phyloP scores from a whole-genome alignment of 345 rosid species.

The Heritiera littoralis region DNA sequence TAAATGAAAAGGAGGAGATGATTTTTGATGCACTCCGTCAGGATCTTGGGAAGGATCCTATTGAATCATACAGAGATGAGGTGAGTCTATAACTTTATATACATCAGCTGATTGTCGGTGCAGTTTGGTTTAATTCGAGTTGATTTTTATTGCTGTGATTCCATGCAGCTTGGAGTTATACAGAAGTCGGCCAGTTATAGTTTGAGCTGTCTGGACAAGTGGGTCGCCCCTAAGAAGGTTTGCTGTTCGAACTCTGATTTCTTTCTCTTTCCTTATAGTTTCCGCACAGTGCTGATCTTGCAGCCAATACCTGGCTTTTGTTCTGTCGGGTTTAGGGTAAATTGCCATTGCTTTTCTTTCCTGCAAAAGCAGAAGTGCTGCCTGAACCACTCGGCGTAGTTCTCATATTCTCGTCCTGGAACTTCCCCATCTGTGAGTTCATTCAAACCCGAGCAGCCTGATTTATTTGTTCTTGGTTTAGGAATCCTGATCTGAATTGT shows the following conservation, averaged over 20 bases:
- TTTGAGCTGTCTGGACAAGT: conserved; percentile 58
- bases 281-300: neutral
- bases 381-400: conserved; percentile 83
- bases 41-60: conserved; percentile 83
- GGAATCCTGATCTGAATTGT: neutral
- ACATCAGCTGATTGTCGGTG: neutral
- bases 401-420: conserved; percentile 76
- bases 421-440: conserved; percentile 79
- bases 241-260: neutral
- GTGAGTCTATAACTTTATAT: conserved; percentile 17
- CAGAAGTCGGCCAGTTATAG: conserved; percentile 55
- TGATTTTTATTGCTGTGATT: neutral
- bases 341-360: conserved; percentile 61
- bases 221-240: conserved; percentile 80
- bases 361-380: conserved; percentile 59
- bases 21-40: conserved; percentile 53
- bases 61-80: conserved; percentile 81
- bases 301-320: neutral
- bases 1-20: conserved; percentile 55
- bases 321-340: conserved; percentile 34
- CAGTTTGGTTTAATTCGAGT: neutral
- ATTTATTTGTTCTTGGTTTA: neutral
- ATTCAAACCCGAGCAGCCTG: neutral
- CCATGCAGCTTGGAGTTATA: conserved; percentile 53
- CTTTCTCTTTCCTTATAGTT: neutral